Evolutionary conservation across 2,329 filamentous ascomycete genomes (phyloP).

Genomic region (Neopestalotiopsis clavispora): DNA sequence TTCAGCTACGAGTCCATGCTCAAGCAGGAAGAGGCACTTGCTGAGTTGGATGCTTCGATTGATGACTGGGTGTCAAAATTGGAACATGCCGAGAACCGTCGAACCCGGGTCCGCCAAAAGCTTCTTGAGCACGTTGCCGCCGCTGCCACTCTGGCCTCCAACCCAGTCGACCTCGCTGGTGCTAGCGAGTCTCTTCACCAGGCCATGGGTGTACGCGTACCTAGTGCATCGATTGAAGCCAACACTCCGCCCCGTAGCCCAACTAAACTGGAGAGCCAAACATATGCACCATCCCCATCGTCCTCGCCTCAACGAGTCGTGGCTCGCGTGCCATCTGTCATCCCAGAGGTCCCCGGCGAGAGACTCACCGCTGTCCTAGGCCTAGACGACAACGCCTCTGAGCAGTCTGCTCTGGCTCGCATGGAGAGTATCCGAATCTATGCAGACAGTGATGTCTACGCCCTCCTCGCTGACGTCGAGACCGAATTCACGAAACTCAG

Average conservation of each 20-base stretch:
- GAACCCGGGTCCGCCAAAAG: constrained; percentile 77
- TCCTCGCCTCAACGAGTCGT: constrained; percentile 57
- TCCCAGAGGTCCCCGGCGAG: constrained; percentile 54
- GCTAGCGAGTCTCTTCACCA: constrained; percentile 48
- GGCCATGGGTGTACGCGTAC: constrained; percentile 44
- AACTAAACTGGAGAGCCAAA: constrained; percentile 45
- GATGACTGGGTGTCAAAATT: constrained; percentile 82
- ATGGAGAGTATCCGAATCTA: constrained; percentile 72
- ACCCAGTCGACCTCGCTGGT: constrained; percentile 33
- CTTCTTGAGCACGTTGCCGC: constrained; percentile 82
- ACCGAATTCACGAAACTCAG: constrained; percentile 58
- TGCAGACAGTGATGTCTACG: constrained; percentile 69
- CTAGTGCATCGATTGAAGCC: constrained; percentile 45
- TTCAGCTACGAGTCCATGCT: constrained; percentile 78
- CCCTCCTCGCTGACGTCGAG: constrained; percentile 70
- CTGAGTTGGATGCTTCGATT: constrained; percentile 77
- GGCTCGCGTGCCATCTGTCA: constrained; percentile 60
- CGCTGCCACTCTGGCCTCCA: constrained; percentile 58
- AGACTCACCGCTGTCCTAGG: constrained; percentile 44
- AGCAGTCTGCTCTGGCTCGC: constrained; percentile 33
- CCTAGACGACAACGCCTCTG: constrained; percentile 28
- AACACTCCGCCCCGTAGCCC: constrained; percentile 66
- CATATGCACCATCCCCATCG: constrained; percentile 40
- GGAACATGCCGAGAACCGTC: constrained; percentile 80
- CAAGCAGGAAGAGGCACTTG: constrained; percentile 79